Evolutionary conservation across 805 yeast genomes (phyloP).

Genomic region (Sungouiella thailandica): DNA sequence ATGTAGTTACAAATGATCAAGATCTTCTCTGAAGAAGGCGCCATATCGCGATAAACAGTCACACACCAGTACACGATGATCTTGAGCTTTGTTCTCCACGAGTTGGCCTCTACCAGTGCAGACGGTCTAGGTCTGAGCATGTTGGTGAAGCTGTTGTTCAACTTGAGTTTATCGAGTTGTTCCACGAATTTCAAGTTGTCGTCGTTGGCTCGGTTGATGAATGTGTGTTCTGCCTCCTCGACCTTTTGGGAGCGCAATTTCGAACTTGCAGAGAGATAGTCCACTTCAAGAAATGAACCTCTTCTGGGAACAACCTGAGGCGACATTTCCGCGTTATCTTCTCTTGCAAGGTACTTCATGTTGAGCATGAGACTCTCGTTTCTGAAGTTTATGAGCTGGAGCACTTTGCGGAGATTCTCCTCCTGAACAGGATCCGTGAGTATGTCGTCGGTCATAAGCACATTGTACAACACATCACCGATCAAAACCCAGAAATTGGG

Average conservation of each 20-base stretch:
- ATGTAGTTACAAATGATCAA: constrained; percentile 41
- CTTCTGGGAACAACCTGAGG: not conserved
- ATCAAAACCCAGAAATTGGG: constrained; percentile 59
- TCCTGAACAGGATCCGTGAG: constrained; percentile 18
- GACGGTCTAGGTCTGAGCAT: constrained; percentile 20
- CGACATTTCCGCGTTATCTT: not conserved
- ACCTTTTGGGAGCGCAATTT: not conserved
- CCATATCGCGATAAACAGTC: constrained; percentile 30
- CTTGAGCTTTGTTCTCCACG: constrained; percentile 34
- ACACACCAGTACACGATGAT: constrained; percentile 37
- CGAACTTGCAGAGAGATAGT: not conserved
- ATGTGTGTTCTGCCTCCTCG: constrained; percentile 11
- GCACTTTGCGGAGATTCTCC: constrained; percentile 38
- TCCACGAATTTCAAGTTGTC: constrained; percentile 32
- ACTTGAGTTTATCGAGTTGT: constrained; percentile 30
- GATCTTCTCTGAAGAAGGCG: constrained; percentile 26
- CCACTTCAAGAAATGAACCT: constrained; percentile 1
- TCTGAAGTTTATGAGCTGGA: constrained; percentile 58
- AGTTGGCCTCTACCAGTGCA: constrained; percentile 6
- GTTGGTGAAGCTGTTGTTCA: constrained; percentile 25
- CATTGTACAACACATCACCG: constrained; percentile 43
- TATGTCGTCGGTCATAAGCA: constrained; percentile 17
- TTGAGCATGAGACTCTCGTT: constrained; percentile 68
- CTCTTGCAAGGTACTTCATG: constrained; percentile 18
- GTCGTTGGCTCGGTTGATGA: constrained; percentile 18